Conservation (phyloP, 139 green algal species). For the Tetradesmus obliquus region DNA sequence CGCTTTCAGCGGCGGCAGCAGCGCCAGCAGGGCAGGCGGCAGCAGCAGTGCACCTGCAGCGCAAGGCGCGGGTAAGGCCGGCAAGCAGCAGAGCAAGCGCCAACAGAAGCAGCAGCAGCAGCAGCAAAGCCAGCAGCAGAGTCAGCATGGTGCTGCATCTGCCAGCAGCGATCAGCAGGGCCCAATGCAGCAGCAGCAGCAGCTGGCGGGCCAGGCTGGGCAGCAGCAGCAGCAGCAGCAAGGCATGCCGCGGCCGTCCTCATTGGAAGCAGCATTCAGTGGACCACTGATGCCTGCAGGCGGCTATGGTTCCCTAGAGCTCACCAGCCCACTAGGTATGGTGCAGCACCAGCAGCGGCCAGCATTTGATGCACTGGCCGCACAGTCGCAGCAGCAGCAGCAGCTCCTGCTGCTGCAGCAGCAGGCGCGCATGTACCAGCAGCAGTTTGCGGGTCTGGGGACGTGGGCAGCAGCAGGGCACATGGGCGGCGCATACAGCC, state of each 20-base stretch:
- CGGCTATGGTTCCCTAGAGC: background rate
- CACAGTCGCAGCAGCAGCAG: slow-evolving; percentile 5
- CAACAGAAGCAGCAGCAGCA: slow-evolving; percentile 41
- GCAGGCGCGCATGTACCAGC: slow-evolving; percentile 23
- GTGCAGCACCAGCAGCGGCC: background rate
- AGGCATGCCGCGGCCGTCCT: background rate
- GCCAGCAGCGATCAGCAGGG: background rate
- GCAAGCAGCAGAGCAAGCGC: slow-evolving; percentile 13
- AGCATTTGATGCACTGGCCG: background rate
- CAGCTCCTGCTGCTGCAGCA: slow-evolving; percentile 22
- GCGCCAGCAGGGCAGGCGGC: background rate
- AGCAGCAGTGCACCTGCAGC: background rate
- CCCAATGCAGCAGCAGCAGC: background rate
- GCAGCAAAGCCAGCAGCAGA: background rate
- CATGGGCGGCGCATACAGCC: background rate
- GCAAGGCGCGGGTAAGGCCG: background rate
- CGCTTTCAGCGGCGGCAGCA: background rate
- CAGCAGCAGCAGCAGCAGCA: slow-evolving; percentile 29
- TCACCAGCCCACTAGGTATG: background rate
- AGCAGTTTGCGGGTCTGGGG: slow-evolving; percentile 1
- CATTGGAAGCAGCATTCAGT: background rate
- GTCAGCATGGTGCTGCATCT: background rate
- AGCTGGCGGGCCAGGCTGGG: background rate
- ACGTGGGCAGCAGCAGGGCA: background rate
- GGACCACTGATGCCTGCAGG: background rate